Evolutionary conservation across 495 filamentous ascomycete genomes (phyloP), one percentile per base, ranked within the genome.

Genomic region (Aspergillus homomorphus): DNA sequence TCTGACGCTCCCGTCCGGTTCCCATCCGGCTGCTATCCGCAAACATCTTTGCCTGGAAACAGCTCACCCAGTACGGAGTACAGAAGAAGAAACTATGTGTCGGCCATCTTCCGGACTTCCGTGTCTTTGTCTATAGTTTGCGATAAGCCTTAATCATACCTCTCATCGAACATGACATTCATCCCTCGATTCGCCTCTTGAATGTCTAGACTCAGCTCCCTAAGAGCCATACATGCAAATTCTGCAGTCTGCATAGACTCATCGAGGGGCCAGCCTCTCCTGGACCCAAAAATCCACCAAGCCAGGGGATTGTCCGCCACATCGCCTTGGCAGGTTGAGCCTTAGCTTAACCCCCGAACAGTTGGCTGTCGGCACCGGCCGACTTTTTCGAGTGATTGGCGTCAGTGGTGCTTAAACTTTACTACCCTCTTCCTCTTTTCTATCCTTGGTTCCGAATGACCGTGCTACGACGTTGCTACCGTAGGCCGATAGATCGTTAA

Each of bases 131-230:
- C 6, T 28, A 2, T 38, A 12, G 8, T 38, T 12, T 14, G 2
- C 33, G 8, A 2, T 10, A 38, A 12, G 33, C 12, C 2, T 14
- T 12, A 38, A 5, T 5, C 33, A 38, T 30, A 38, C 4, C 10
- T 38, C 33, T 6, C 4, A 54, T 59, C 45, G 57, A 48, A 56
- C 62, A 62, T 58, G n/a, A n/a, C n/a, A n/a, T n/a, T n/a, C n/a
- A n/a, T 59, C 65, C 53, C 56, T 51, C 55, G 59, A 63, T 51
- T 41, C 51, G 53, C 28, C 21, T 45, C 23, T 8, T 12, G 16
- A 28, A 43, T 30, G 15, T 15, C 12, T 33, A 38, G 46, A 18
- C 16, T 18, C 22, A 44, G 18, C 30, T 42, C 46, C 48, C 41
- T 10, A 5, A 6, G 33, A 38, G 6, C 8, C 33, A 38, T n/a